Evolutionary conservation across 2,329 filamentous ascomycete genomes (phyloP), one percentile per base, ranked within the genome.

Genomic region (Aspergillus uvarum): DNA sequence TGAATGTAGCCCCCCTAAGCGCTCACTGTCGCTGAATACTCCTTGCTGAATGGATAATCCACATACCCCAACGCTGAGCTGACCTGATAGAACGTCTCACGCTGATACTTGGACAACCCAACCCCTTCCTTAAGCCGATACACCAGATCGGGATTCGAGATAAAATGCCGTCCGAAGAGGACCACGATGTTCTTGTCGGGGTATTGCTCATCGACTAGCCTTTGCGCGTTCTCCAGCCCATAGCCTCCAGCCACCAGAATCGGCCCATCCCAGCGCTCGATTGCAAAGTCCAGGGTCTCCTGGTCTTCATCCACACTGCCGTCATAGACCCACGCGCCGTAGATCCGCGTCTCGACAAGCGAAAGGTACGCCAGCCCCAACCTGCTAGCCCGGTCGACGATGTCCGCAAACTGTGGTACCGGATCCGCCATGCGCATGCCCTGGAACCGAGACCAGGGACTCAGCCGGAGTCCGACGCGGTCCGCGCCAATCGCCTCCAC

Each of bases 371-470:
- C 81, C 7, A 89, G 72, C 1, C 47, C 19, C 22, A 60, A 19
- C 19, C 42, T 48, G n/a, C 38, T 21, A 29, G 63, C 21, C 29
- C 54, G 12, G 11, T 54, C 12, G 14, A 54, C 22, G 0, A 62
- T 11, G 14, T 58, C 54, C 7, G 75, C 75, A 67, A 89, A 90
- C 59, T 89, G 86, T 0, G 85, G 82, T 5, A 84, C 67, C 0
- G 86, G 85, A 47, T 89, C 79, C 0, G 72, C 63, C 83, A 87
- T 87, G 29, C 76, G 74, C 86, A 89, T 74, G 38, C 59, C 71
- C 51, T 74, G 67, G 51, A 67, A 74, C 0, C 49, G 52, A 22
- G 63, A 67, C 58, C 51, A 83, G 24, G 60, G 73, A 16, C 77
- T 78, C 16, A 85, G 59, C 0, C 79, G 72, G 14, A 80, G 75